A percentile compares a stretch with the other conserved stretches of the same genome.
phyloP scores from a whole-genome alignment of 73 alveolate species.

The Durusdinium trenchii region DNA sequence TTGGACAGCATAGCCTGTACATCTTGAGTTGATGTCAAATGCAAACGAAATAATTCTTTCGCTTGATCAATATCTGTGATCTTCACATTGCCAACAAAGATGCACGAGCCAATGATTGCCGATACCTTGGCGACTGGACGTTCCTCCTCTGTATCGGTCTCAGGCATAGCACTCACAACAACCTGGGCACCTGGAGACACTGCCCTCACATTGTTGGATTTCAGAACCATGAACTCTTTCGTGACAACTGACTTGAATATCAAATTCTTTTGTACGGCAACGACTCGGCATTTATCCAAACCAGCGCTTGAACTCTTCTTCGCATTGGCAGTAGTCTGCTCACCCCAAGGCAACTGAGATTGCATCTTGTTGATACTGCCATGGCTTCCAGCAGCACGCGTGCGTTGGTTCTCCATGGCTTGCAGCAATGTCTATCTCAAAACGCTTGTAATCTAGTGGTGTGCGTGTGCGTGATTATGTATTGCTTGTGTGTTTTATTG shows the following conservation, averaged over 20 bases:
- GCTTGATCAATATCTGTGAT: background rate
- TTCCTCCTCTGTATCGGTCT: background rate
- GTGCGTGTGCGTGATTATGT: too few relatives aligned
- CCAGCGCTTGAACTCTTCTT: background rate
- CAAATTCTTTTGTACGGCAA: background rate
- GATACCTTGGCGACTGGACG: background rate
- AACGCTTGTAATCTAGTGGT: background rate
- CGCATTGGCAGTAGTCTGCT: background rate
- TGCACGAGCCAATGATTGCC: background rate
- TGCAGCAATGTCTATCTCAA: background rate
- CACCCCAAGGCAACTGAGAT: background rate
- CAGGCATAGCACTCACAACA: background rate
- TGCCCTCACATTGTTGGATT: background rate
- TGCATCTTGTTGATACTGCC: background rate
- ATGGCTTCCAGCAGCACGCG: background rate
- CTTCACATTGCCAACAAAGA: background rate
- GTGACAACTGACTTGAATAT: background rate
- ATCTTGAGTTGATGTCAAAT: background rate
- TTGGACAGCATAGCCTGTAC: background rate
- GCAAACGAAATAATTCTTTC: background rate
- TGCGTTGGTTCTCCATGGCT: background rate
- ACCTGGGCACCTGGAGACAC: background rate
- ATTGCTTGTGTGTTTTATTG: background rate
- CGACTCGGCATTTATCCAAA: background rate
- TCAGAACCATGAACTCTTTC: background rate